These are phyloP conservation scores for Obelidium mucronatum DNA, from an alignment of 192 early-diverging fungal species.

Conservation along the genomic window DNA sequence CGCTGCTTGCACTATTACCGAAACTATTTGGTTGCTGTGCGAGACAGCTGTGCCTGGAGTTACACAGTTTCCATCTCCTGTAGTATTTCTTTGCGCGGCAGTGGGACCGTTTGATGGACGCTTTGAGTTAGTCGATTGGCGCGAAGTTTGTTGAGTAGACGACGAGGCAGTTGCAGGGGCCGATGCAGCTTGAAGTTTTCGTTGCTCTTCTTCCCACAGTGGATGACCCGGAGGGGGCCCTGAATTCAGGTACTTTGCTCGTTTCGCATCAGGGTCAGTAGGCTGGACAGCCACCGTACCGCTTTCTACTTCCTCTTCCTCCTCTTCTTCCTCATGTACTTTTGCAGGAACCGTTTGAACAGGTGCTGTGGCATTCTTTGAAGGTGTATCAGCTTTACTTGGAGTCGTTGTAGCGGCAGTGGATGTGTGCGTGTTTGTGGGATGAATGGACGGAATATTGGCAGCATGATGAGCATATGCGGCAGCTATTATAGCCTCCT, in stretches of 20 bases:
- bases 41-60: constrained; percentile 27
- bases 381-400: too few relatives aligned
- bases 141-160: neutral
- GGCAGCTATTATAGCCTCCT: neutral
- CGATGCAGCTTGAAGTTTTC: neutral
- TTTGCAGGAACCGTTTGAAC: too few relatives aligned
- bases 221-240: constrained; percentile 43
- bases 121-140: neutral
- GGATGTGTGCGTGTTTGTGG: neutral
- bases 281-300: constrained; percentile 12
- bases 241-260: constrained; percentile 3
- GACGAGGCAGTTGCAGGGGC: neutral
- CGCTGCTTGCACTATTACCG: constrained; percentile 6
- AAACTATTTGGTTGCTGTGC: constrained; percentile 25
- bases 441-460: neutral
- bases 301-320: constrained; percentile 35
- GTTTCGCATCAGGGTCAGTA: neutral
- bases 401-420: neutral
- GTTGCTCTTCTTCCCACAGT: constrained; percentile 42
- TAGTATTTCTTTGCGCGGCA: neutral
- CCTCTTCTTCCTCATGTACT: constrained; percentile 7
- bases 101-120: neutral
- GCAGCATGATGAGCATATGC: neutral
- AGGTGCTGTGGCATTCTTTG: too few relatives aligned
- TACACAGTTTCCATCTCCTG: constrained; percentile 26